phyloP scores from a whole-genome alignment of 257 asterid species.

The Lycium ferocissimum region DNA sequence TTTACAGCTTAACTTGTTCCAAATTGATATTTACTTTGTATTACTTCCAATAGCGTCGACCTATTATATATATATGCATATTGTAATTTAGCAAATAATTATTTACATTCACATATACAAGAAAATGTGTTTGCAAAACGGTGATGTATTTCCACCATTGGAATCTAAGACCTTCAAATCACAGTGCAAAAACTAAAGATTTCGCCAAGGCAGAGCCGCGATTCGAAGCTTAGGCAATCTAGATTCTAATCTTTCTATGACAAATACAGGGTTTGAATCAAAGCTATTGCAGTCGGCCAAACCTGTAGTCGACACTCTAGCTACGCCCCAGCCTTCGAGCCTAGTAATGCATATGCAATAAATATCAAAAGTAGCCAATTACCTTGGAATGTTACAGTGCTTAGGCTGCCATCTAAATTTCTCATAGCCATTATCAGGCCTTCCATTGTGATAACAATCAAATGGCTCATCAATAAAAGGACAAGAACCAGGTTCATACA shows the following conservation, averaged over 20 bases:
- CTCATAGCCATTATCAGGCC: slow-evolving; percentile 67
- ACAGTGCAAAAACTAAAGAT: neutral
- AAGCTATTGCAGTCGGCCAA: neutral
- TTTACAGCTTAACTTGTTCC: neutral
- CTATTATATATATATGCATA: neutral
- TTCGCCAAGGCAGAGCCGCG: neutral
- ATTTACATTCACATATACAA: neutral
- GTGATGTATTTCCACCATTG: neutral
- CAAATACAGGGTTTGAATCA: neutral
- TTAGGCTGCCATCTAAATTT: slow-evolving; percentile 90
- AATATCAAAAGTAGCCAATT: slow-evolving; percentile 6
- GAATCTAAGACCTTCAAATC: neutral
- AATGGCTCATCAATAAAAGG: slow-evolving; percentile 80
- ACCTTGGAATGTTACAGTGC: slow-evolving; percentile 85
- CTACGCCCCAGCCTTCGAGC: neutral
- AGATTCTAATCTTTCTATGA: neutral
- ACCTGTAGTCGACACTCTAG: neutral
- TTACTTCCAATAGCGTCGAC: neutral
- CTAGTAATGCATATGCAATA: neutral
- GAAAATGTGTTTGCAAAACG: neutral
- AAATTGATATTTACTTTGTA: too few relatives aligned
- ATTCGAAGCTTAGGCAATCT: neutral
- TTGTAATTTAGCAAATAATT: neutral
- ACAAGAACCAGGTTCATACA: slow-evolving; percentile 82
- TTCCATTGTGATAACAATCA: slow-evolving; percentile 76